phyloP scores from a whole-genome alignment of 176 grass and related monocot genomes.

The Urochloa ruziziensis region DNA sequence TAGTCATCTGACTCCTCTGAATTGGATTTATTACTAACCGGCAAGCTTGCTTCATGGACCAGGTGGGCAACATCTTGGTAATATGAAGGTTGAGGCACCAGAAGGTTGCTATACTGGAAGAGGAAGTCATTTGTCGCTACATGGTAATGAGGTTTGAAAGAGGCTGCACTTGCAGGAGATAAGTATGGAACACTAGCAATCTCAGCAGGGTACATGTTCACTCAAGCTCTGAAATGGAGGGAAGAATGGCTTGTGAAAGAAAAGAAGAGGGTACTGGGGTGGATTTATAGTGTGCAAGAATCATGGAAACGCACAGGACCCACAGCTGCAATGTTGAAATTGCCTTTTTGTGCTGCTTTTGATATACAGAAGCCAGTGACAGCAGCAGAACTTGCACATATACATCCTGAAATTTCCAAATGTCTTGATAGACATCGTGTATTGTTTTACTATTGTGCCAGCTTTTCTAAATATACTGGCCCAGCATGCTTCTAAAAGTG shows the following conservation, averaged over 20 bases:
- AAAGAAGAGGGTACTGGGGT: slow-evolving; percentile 43
- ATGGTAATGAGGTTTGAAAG: slow-evolving; percentile 72
- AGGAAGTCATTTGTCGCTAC: slow-evolving; percentile 44
- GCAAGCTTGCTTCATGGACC: slow-evolving; percentile 46
- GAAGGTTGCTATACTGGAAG: slow-evolving; percentile 53
- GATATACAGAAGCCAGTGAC: slow-evolving; percentile 30
- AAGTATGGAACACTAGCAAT: slow-evolving; percentile 76
- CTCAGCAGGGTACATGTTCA: slow-evolving; percentile 79
- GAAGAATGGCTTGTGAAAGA: slow-evolving; percentile 34
- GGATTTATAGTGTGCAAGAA: slow-evolving; percentile 71
- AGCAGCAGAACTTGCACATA: slow-evolving; percentile 2
- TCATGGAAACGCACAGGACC: slow-evolving; percentile 25
- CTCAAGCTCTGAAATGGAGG: slow-evolving; percentile 27
- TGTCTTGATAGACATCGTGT: slow-evolving; percentile 37
- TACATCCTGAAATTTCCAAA: slow-evolving; percentile 14
- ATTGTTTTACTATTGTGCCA: slow-evolving; percentile 43
- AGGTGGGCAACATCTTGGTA: slow-evolving; percentile 40
- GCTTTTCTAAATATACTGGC: slow-evolving; percentile 41
- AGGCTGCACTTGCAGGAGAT: slow-evolving; percentile 38
- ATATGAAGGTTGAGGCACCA: slow-evolving; percentile 20
- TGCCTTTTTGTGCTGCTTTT: slow-evolving; percentile 22
- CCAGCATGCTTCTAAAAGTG: slow-evolving; percentile 50
- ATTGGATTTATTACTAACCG: slow-evolving; percentile 36
- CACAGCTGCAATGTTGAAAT: not conserved
- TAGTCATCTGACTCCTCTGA: slow-evolving; percentile 61